These are phyloP conservation scores for Vicia faba DNA, from an alignment of 306 rosid species.

Conservation along the genomic window DNA sequence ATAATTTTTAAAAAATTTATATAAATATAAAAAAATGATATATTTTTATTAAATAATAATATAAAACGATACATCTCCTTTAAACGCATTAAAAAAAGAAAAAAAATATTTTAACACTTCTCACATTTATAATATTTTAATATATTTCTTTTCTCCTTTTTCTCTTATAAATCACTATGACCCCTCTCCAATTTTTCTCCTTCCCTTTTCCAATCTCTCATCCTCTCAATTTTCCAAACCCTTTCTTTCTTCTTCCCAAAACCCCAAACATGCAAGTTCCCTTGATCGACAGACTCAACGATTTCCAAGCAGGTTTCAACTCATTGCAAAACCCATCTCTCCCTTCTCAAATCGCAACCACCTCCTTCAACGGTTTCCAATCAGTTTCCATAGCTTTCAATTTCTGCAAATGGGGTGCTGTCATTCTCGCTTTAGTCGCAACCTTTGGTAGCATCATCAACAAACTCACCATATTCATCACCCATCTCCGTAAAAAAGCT, in stretches of 20 bases:
- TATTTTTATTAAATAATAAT: too few relatives aligned
- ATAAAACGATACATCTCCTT: too few relatives aligned
- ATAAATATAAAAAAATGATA: too few relatives aligned
- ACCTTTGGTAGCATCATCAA: slow-evolving; percentile 61
- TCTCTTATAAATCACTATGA: slow-evolving; percentile 11
- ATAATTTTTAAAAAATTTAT: too few relatives aligned
- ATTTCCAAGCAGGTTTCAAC: slow-evolving; percentile 46
- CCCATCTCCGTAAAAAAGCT: slow-evolving; percentile 38
- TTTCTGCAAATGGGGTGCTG: slow-evolving; percentile 85
- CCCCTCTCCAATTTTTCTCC: neutral
- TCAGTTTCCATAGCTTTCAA: slow-evolving; percentile 44
- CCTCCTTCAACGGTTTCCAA: slow-evolving; percentile 41
- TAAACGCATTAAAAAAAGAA: too few relatives aligned
- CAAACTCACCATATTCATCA: slow-evolving; percentile 52
- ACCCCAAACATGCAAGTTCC: slow-evolving; percentile 67
- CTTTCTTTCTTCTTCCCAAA: neutral
- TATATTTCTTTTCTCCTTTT: neutral
- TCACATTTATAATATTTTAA: neutral
- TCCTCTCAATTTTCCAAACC: neutral
- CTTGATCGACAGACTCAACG: slow-evolving; percentile 58
- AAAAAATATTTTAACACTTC: too few relatives aligned
- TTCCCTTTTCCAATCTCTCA: neutral
- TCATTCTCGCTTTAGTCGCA: slow-evolving; percentile 69
- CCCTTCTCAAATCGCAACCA: slow-evolving; percentile 39
- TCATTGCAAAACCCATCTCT: slow-evolving; percentile 50